phyloP scores from a whole-genome alignment of 2,329 filamentous ascomycete genomes.

The Aspergillus eucalypticola region DNA sequence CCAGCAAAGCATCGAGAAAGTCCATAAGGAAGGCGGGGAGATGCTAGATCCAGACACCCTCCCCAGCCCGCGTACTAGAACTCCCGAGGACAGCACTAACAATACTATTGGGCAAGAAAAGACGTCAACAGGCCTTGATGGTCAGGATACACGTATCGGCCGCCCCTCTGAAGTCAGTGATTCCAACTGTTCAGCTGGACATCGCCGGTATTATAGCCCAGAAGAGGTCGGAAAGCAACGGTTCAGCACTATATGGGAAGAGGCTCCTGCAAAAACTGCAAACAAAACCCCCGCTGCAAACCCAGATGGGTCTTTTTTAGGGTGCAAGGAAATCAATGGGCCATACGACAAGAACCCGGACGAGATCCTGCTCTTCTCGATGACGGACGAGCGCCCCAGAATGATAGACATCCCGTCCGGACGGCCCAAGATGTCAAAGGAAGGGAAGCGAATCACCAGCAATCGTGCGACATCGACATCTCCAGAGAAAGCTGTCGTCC shows the following conservation, averaged over 20 bases:
- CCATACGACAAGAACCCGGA: conserved; percentile 38
- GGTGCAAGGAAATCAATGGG: conserved; percentile 41
- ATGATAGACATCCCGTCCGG: conserved; percentile 25
- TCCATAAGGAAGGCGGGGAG: conserved; percentile 30
- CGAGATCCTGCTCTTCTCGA: conserved; percentile 39
- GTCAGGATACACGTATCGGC: conserved; percentile 21
- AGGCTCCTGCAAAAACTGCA: conserved; percentile 28
- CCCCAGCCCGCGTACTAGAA: conserved; percentile 33
- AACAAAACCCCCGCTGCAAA: conserved; percentile 22
- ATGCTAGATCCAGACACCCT: conserved; percentile 35
- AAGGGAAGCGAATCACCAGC: conserved; percentile 15
- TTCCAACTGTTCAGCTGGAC: conserved; percentile 4
- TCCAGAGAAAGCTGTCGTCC: conserved; percentile 23
- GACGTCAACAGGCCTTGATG: conserved; percentile 18
- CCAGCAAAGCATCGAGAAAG: conserved; percentile 39
- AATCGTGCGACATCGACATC: conserved; percentile 13
- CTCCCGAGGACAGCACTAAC: conserved; percentile 32
- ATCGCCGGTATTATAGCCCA: conserved; percentile 38
- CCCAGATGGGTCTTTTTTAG: conserved; percentile 43
- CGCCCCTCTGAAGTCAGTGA: conserved; percentile 13
- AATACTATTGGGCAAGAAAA: conserved; percentile 26
- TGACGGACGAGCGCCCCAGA: conserved; percentile 26
- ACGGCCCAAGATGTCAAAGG: conserved; percentile 25
- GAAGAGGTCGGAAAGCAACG: conserved; percentile 42
- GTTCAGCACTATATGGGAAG: conserved; percentile 40